These are phyloP conservation scores for Fusarium subglutinans DNA, from an alignment of 2,329 filamentous ascomycete species.

Conservation along the genomic window DNA sequence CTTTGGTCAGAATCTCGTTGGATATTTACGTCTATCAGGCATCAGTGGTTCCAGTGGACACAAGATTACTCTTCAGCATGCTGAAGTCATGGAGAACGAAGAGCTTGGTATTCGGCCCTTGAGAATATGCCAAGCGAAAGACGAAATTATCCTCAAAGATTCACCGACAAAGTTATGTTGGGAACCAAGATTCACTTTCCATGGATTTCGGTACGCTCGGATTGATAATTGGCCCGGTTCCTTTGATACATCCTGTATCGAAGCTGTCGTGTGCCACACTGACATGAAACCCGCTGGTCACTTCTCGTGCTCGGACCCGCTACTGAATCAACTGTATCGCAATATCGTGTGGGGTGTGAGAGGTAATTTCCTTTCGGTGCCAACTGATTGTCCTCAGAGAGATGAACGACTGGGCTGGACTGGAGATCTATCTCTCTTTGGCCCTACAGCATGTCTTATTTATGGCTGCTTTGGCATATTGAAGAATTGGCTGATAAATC, in stretches of 20 bases:
- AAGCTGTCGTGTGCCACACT: constrained; percentile 54
- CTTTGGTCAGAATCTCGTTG: constrained; percentile 68
- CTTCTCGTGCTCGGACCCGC: constrained; percentile 60
- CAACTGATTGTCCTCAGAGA: constrained; percentile 65
- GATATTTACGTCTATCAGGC: constrained; percentile 53
- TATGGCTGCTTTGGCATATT: constrained; percentile 61
- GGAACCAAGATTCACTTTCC: constrained; percentile 61
- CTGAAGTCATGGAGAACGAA: constrained; percentile 63
- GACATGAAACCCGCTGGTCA: constrained; percentile 60
- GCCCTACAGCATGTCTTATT: constrained; percentile 60
- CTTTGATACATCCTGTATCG: constrained; percentile 20
- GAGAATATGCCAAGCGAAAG: constrained; percentile 23
- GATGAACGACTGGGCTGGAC: constrained; percentile 64
- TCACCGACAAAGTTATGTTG: constrained; percentile 45
- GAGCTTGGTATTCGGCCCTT: constrained; percentile 49
- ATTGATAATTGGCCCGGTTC: constrained; percentile 52
- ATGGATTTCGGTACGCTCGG: constrained; percentile 64
- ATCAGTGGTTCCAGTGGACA: constrained; percentile 50
- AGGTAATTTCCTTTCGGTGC: constrained; percentile 65
- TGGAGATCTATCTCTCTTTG: constrained; percentile 60
- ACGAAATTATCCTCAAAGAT: constrained; percentile 6
- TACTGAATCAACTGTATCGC: constrained; percentile 63
- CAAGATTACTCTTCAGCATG: constrained; percentile 58
- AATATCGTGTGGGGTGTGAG: constrained; percentile 66
- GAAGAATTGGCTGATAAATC: constrained; percentile 42